A percentile compares a stretch with the other conserved stretches of the same genome.
Conservation (phyloP, 441 rosid species). For the Populus tomentosa region DNA sequence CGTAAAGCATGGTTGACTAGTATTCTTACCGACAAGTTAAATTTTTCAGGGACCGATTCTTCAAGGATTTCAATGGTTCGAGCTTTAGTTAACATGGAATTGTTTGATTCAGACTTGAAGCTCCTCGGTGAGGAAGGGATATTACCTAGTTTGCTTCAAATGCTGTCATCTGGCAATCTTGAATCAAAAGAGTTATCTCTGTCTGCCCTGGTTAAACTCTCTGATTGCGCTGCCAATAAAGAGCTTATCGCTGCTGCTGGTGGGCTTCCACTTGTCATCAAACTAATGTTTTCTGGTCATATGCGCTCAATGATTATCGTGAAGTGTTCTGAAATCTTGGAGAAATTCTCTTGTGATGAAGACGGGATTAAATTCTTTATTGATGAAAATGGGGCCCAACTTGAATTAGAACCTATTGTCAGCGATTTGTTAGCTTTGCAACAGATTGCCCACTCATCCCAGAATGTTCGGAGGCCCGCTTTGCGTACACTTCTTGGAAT, state of each 20-base stretch:
- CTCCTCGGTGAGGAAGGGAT: conserved; percentile 57
- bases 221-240: conserved; percentile 40
- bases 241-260: conserved; percentile 46
- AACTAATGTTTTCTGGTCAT: conserved; percentile 33
- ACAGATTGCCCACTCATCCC: conserved; percentile 27
- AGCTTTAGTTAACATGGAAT: conserved; percentile 47
- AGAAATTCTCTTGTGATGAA: conserved; percentile 36
- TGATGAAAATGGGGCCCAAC: conserved; percentile 40
- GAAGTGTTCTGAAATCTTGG: conserved; percentile 53
- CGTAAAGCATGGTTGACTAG: not conserved
- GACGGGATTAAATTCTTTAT: conserved; percentile 49
- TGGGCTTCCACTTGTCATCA: conserved; percentile 45
- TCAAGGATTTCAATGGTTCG: conserved; percentile 40
- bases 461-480: conserved; percentile 40
- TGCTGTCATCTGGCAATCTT: conserved; percentile 37
- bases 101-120: conserved; percentile 43
- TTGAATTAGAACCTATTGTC: conserved; percentile 44
- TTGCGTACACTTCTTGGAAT: conserved; percentile 46
- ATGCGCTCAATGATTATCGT: conserved; percentile 30
- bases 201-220: conserved; percentile 42
- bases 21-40: not conserved
- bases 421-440: conserved; percentile 44
- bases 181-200: conserved; percentile 49
- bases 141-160: conserved; percentile 52
- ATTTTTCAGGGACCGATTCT: conserved; percentile 48